Base-by-base conservation (phyloP, 2,329 filamentous ascomycete species). In the Geosmithia morbida region DNA sequence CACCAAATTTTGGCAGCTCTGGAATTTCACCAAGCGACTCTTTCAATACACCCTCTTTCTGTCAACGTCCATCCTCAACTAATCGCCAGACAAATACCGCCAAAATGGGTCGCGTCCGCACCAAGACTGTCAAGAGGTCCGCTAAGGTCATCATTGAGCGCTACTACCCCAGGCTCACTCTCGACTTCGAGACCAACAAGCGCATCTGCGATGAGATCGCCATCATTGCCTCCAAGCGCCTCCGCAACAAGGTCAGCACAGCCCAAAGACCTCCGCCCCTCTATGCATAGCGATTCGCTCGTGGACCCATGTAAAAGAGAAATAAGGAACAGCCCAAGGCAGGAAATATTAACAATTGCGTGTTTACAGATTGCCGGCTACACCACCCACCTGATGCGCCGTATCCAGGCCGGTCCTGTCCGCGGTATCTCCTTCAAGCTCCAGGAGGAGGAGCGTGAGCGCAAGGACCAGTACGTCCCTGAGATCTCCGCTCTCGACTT, bases 341-440 rank as follows among this genome's bases (percentile, higher is more conserved):
- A 14, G 41, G 19, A 19, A 20, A 33, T 7, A 16, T 6, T 33
- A 26, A 33, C 22, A 26, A 5, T 6, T 7, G 3, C 18, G 22
- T 14, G 48, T 45, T 39, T 51, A 47, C 57, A 90, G 87, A 94
- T 95, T 76, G 89, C 92, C 66, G 92, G 92, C 64, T 97, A 95
- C 83, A 95, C 90, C 63, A 97, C 92, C 59, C 88, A 94, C 69
- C 70, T 94, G 73, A 98, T 98, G 94, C 97, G 97, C 84, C 92
- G 92, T 74, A 98, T 98, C 63, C 92, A 97, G 80, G 88, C 92
- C 70, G 92, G 92, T 57, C 92, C 92, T 57, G 92, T 98, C 72
- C 94, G 92, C 64, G 92, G 92, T 79, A 98, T 98, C 75, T 98
- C 94, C 72, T 98, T 98, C 89, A 98, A 98, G 83, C 87, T 98